Base-by-base conservation (phyloP, 1,139 yeast genomes). In the Diutina mesorugosa region DNA sequence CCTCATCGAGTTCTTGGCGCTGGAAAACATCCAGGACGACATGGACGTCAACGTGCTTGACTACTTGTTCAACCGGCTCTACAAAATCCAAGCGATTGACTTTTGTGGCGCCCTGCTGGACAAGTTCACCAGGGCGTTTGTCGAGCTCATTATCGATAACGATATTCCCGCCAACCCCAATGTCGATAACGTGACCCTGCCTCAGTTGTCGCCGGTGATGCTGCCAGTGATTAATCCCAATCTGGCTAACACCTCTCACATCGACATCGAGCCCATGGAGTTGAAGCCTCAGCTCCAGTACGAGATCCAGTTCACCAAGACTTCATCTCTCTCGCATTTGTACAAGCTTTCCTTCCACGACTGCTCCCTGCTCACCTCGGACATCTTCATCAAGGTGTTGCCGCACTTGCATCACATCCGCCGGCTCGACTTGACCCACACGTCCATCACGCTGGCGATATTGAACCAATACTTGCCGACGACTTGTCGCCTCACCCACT, bases 1-100 rank as follows among this genome's bases (percentile, higher is more conserved):
- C 61, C 70, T 90, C 57, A 71, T 81, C 29, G 96, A 90, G 66
- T 89, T 90, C 67, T 72, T 90, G 59, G 95, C 90, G 1, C 81
- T 87, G 60, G 97, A 90, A 67, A 87, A 87, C 63, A 87, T 90
- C 59, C 96, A 90, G 68, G 88, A 81, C 66, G 97, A 91, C 67
- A 73, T 91, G 65, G 89, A 87, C 65, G 75, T 74, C 0, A 70
- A 76, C 18, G 81, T 85, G 2, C 77, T 90, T 56, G 72, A 82
- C 61, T 72, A 73, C 58, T 69, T 86, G 54, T 83, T 91, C 64
- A 84, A 85, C 61, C 69, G 79, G 18, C 75, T 86, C 61, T 79
- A 80, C 10, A 72, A 77, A 58, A 72, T 91, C 54, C 82, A 84
- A 67, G 82, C 89, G 1, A 72, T 90, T 28, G 98, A 90, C 70